Percentiles rank a stretch among this genome's conserved stretches.
These are phyloP conservation scores for Rhizopus microsporus DNA, from an alignment of 371 early-diverging fungal genomes.

Conservation along the genomic window DNA sequence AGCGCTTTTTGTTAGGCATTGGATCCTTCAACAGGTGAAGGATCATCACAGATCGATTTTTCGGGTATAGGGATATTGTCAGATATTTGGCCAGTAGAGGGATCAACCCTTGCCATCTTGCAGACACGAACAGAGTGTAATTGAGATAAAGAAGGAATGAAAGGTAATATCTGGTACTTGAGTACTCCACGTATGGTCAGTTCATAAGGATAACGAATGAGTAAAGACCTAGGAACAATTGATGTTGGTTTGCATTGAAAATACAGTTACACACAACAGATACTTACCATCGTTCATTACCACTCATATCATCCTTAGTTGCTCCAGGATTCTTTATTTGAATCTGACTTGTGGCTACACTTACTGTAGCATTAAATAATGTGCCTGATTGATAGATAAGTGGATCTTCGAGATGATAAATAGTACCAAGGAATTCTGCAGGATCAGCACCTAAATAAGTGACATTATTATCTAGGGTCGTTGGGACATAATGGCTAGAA, in stretches of 20 bases:
- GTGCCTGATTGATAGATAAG: constrained; percentile 38
- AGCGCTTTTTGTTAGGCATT: no score
- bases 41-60: constrained; percentile 37
- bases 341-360: constrained; percentile 56
- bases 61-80: constrained; percentile 23
- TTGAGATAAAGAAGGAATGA: constrained; percentile 4
- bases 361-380: constrained; percentile 28
- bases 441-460: constrained; percentile 3
- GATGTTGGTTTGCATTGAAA: neutral
- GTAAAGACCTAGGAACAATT: constrained; percentile 39
- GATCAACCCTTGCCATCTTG: constrained; percentile 42
- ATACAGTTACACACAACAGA: neutral
- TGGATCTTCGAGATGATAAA: constrained; percentile 22
- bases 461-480: constrained; percentile 3
- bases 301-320: constrained; percentile 43
- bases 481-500: constrained; percentile 28
- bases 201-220: constrained; percentile 64
- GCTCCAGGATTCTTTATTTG: constrained; percentile 62
- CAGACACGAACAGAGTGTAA: constrained; percentile 38
- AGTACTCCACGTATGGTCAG: constrained; percentile 66
- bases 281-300: constrained; percentile 49
- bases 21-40: constrained; percentile 4
- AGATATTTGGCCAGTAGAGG: constrained; percentile 36
- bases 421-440: constrained; percentile 20
- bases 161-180: constrained; percentile 53